These are phyloP conservation scores for Pyrenochaeta sp. DNA, from an alignment of 2,329 filamentous ascomycete species.

Conservation along the genomic window DNA sequence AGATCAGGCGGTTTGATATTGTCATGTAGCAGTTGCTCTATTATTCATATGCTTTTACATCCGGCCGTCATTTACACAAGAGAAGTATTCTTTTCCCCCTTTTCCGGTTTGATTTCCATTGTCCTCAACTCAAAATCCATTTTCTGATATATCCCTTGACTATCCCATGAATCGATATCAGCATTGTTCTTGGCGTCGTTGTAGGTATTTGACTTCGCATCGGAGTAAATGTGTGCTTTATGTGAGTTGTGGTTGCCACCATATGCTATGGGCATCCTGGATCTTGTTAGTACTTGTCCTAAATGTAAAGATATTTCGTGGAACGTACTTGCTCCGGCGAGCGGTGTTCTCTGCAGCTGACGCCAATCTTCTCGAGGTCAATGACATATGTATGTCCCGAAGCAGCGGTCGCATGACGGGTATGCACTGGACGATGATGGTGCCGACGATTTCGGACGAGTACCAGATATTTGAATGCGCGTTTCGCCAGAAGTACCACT, in stretches of 20 bases:
- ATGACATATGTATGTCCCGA: constrained; percentile 51
- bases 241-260: constrained; percentile 22
- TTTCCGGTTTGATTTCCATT: constrained; percentile 20
- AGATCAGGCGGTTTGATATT: neutral
- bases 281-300: neutral
- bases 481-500: constrained; percentile 60
- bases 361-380: constrained; percentile 46
- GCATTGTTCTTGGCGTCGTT: constrained; percentile 23
- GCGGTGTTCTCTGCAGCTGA: constrained; percentile 21
- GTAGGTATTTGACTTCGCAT: constrained; percentile 21
- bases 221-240: constrained; percentile 32
- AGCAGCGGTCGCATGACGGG: constrained; percentile 61
- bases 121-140: constrained; percentile 35
- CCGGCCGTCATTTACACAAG: constrained; percentile 11
- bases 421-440: constrained; percentile 65
- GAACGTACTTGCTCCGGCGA: constrained; percentile 25
- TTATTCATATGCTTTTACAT: neutral
- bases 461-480: constrained; percentile 59
- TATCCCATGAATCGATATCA: constrained; percentile 31
- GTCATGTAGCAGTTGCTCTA: neutral
- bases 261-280: constrained; percentile 5
- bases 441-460: constrained; percentile 62
- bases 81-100: constrained; percentile 3
- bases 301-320: neutral
- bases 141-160: constrained; percentile 35